A percentile compares a stretch with the other conserved stretches of the same genome.
Evolutionary conservation across 2,329 filamentous ascomycete species (phyloP).

Genomic region (Hirsutella minnesotensis): DNA sequence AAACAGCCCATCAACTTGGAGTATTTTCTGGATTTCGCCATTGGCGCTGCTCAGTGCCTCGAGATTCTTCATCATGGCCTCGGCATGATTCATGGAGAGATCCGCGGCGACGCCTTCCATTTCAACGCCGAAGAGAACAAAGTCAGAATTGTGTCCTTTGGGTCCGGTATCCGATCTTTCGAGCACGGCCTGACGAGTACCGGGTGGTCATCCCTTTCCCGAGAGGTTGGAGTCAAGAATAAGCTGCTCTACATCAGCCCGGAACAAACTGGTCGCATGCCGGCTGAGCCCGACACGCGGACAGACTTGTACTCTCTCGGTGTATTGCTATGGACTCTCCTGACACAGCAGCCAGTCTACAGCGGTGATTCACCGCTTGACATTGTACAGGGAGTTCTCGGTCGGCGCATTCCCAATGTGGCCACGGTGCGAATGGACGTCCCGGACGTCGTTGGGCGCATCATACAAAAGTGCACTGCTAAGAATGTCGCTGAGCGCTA

Average conservation of each 20-base stretch:
- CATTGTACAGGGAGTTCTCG: constrained; percentile 81
- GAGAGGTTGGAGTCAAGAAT: constrained; percentile 74
- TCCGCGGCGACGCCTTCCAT: constrained; percentile 83
- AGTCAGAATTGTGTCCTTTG: constrained; percentile 75
- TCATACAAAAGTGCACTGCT: constrained; percentile 86
- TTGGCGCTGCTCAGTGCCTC: constrained; percentile 74
- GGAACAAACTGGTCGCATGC: constrained; percentile 87
- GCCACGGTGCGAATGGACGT: constrained; percentile 70
- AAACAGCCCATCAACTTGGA: constrained; percentile 56
- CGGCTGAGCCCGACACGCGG: constrained; percentile 78
- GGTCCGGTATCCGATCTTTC: constrained; percentile 76
- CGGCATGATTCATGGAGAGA: constrained; percentile 79
- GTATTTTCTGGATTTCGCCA: constrained; percentile 79
- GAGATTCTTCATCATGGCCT: constrained; percentile 87
- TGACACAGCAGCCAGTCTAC: constrained; percentile 71
- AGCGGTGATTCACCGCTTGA: constrained; percentile 72
- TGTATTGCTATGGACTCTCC: constrained; percentile 75
- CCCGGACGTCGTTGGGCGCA: constrained; percentile 67
- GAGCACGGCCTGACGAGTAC: constrained; percentile 79
- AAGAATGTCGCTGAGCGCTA: constrained; percentile 83
- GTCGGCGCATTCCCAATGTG: constrained; percentile 64
- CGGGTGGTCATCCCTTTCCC: constrained; percentile 75
- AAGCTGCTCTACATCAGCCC: constrained; percentile 89
- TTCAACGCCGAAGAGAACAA: constrained; percentile 58
- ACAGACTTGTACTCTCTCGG: constrained; percentile 93